These are phyloP conservation scores for Crataegus laevigata DNA, from an alignment of 306 rosid genomes.

Conservation along the genomic window DNA sequence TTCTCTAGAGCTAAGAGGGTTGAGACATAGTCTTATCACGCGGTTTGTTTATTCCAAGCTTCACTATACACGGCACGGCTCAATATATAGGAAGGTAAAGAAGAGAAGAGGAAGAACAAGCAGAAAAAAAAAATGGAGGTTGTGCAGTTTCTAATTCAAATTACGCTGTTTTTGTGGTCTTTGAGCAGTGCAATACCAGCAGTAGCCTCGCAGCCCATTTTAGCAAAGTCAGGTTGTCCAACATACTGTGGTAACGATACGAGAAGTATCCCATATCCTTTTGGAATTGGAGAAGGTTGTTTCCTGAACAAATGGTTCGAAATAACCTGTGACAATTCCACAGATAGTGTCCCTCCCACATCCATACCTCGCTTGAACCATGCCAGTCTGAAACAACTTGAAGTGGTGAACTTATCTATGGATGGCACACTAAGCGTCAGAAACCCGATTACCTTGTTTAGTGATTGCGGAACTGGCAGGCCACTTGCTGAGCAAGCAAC, in stretches of 20 bases:
- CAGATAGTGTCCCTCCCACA: accelerated
- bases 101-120: not conserved
- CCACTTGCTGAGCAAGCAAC: not conserved
- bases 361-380: conserved; percentile 5
- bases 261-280: conserved; percentile 23
- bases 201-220: not conserved
- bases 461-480: not conserved
- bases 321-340: conserved; percentile 15
- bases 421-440: not conserved
- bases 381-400: not conserved
- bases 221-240: conserved; percentile 18
- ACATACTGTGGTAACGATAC: conserved; percentile 7
- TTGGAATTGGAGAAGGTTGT: conserved; percentile 19
- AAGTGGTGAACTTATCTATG: not conserved
- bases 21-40: too few relatives aligned
- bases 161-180: not conserved
- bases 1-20: too few relatives aligned
- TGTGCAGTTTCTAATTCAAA: not conserved
- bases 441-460: conserved; percentile 13
- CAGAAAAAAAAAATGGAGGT: not conserved
- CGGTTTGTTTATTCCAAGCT: not conserved
- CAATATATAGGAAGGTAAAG: not conserved
- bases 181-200: not conserved
- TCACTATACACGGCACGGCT: too few relatives aligned
- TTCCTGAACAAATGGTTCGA: conserved; percentile 31